These are phyloP conservation scores for Fagopyrum tataricum DNA, from an alignment of 148 eudicot species.

Conservation along the genomic window DNA sequence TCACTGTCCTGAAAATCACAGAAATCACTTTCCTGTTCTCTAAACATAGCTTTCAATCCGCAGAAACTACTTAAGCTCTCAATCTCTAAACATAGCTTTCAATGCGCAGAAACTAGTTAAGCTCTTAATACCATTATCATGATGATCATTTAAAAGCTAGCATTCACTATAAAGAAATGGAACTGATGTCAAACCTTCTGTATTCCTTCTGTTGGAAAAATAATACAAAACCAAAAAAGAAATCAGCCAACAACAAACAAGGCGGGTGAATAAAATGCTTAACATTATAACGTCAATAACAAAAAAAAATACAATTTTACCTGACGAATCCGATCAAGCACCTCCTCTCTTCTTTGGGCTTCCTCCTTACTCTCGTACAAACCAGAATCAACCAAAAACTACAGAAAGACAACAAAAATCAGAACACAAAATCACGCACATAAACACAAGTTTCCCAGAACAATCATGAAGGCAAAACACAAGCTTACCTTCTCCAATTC, in stretches of 20 bases:
- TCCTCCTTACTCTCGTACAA: slow-evolving; percentile 51
- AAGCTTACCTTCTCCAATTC: slow-evolving; percentile 41
- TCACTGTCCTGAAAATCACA: background rate
- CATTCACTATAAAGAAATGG: background rate
- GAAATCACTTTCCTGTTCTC: background rate
- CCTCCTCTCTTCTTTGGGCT: slow-evolving; percentile 41
- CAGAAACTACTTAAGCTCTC: background rate
- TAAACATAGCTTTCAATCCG: background rate
- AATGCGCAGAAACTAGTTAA: background rate
- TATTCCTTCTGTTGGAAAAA: too few relatives aligned
- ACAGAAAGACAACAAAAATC: background rate
- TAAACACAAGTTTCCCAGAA: background rate
- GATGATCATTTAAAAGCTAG: background rate
- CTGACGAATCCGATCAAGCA: slow-evolving; percentile 46
- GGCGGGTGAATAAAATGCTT: background rate
- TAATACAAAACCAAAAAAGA: background rate
- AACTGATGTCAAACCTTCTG: background rate
- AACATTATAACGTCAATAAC: too few relatives aligned
- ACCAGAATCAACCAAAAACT: slow-evolving; percentile 48
- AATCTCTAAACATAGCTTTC: background rate
- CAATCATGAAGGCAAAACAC: background rate
- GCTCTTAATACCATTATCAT: background rate
- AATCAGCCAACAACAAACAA: background rate
- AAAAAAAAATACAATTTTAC: slow-evolving; percentile 24
- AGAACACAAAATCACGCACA: background rate